Base-by-base conservation (phyloP, 2,329 filamentous ascomycete species). In the Neophaeococcomyces mojaviensis region DNA sequence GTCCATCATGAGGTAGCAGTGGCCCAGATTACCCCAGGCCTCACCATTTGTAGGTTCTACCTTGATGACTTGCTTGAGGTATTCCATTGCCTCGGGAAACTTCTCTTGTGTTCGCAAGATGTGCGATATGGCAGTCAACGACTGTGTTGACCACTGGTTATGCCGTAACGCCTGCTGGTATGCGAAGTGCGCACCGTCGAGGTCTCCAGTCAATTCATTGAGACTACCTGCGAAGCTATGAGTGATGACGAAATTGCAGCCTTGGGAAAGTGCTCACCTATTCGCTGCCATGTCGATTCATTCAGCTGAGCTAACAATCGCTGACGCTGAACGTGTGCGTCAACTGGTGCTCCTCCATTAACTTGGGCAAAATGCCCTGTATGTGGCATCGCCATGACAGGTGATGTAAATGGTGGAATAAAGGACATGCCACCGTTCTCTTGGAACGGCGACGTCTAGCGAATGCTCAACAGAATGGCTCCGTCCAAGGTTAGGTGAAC, bases 1-100 rank as follows among this genome's bases (percentile, higher is more conserved):
- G 61, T 98, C 92, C 79, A 95, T 94, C 92, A 98, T 98, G 20
- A 98, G 74, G 63, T 90, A 94, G 69, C 92, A 97, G 65, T 97
- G 92, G n/a, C 92, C 88, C 24, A 97, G 74, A 62, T 88, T 95
- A 39, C 90, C 90, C 92, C 90, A 97, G 36, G 92, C 88, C 65
- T 97, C 92, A 49, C 92, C 92, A 62, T 94, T 96, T 55, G 81
- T 83, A 30, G 74, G 78, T 55, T 98, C 92, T 20, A 97, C 74
- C 68, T 95, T 94, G 44, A 96, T 70, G 49, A 97, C 95, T 51
- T 83, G 86, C 59, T 92, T 83, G 44, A 97, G 76, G 63, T 90
- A 97, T 60, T 97, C 90, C 43, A 96, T 85, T 1, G 92, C 92
- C 62, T 92, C 92, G 36, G 86, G 83, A 58, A 95, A 98, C 36